Evolutionary conservation across 352 stramenopile species (phyloP).

Genomic region (Halophytophthora polymorphica): DNA sequence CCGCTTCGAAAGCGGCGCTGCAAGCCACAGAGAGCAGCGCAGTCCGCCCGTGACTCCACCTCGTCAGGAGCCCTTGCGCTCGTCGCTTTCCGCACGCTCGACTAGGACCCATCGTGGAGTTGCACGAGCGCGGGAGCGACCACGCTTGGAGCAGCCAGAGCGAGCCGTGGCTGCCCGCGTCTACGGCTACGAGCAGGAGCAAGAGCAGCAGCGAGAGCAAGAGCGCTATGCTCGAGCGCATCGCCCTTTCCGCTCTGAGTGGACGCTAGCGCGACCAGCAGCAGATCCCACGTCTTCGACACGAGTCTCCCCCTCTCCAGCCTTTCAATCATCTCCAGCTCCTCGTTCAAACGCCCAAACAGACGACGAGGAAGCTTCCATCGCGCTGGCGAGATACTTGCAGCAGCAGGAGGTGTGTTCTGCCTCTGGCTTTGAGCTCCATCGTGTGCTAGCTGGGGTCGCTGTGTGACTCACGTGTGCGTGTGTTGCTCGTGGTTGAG

Average conservation of each 20-base stretch:
- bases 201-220: constrained; percentile 27
- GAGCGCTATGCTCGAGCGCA: constrained; percentile 24
- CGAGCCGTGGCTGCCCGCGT: constrained; percentile 15
- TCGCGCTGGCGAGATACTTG: constrained; percentile 63
- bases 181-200: constrained; percentile 30
- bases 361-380: constrained; percentile 58
- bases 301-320: constrained; percentile 13
- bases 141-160: constrained; percentile 20
- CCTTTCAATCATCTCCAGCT: constrained; percentile 18
- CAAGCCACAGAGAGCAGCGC: constrained; percentile 8
- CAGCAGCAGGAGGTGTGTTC: constrained; percentile 63
- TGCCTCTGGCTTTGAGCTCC: not conserved
- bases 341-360: constrained; percentile 14
- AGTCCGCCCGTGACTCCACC: constrained; percentile 9
- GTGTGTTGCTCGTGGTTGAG: constrained; percentile 3
- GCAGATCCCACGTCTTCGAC: constrained; percentile 10
- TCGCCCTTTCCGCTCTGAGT: constrained; percentile 20
- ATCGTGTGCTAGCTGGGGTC: not conserved
- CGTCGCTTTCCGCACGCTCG: constrained; percentile 13
- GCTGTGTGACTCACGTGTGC: not conserved
- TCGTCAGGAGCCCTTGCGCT: constrained; percentile 7
- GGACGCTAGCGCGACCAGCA: constrained; percentile 17
- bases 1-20: constrained; percentile 10
- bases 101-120: constrained; percentile 14
- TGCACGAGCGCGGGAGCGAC: constrained; percentile 12